Percentiles rank a stretch among this genome's conserved stretches.
Conservation (phyloP, 768 basidiomycete genomes). For the Trametes coccinea region DNA sequence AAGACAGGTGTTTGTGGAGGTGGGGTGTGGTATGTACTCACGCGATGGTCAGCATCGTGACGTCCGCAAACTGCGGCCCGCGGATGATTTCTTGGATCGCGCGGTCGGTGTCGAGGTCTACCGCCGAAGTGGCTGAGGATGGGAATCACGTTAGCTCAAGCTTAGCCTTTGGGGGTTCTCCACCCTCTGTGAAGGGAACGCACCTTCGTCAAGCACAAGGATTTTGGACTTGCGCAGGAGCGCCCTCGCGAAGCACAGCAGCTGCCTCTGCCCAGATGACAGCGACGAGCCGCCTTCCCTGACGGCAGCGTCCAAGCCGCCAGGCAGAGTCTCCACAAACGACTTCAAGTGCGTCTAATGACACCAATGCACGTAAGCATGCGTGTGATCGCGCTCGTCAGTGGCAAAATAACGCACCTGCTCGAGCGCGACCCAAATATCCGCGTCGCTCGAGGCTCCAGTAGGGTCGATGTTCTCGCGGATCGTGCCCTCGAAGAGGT, state of each 20-base stretch:
- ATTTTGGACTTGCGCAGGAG: conserved; percentile 84
- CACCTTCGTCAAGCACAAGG: conserved; percentile 91
- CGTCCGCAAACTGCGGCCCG: conserved; percentile 72
- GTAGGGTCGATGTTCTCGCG: conserved; percentile 91
- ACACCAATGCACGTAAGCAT: neutral
- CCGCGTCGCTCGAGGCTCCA: conserved; percentile 67
- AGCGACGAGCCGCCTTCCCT: conserved; percentile 81
- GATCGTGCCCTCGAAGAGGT: conserved; percentile 48
- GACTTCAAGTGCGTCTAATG: conserved; percentile 63
- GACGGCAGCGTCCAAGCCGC: conserved; percentile 70
- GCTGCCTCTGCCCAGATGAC: conserved; percentile 82
- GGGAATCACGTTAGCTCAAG: neutral
- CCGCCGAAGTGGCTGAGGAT: conserved; percentile 74
- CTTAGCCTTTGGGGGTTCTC: neutral
- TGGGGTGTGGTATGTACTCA: conserved; percentile 38
- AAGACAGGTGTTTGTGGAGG: neutral
- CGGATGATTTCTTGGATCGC: conserved; percentile 87
- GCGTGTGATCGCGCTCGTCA: neutral
- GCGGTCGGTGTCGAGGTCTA: conserved; percentile 87
- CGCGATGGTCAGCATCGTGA: conserved; percentile 88
- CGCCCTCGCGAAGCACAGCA: conserved; percentile 88
- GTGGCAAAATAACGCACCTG: conserved; percentile 44
- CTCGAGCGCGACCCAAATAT: conserved; percentile 86
- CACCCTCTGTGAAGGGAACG: conserved; percentile 3
- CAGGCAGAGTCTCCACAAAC: conserved; percentile 65